These are phyloP conservation scores for Sporothrix dimorphospora DNA, from an alignment of 2,329 filamentous ascomycete species.

Conservation along the genomic window DNA sequence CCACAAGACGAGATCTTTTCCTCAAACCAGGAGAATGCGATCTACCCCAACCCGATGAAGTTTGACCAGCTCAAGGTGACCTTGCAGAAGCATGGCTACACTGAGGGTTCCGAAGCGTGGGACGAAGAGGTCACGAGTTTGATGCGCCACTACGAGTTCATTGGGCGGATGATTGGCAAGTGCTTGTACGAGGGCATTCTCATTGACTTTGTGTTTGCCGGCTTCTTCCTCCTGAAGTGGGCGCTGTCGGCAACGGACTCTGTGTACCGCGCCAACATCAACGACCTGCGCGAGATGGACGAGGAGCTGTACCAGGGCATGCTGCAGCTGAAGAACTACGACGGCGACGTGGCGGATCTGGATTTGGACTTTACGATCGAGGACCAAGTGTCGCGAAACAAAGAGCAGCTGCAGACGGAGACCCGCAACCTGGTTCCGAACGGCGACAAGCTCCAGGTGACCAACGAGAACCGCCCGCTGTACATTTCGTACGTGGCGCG, in stretches of 20 bases:
- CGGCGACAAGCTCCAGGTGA: slow-evolving; percentile 78
- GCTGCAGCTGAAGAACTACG: slow-evolving; percentile 79
- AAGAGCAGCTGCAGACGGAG: slow-evolving; percentile 59
- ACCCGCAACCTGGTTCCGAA: slow-evolving; percentile 76
- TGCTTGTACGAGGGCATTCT: slow-evolving; percentile 97
- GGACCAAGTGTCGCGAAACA: slow-evolving; percentile 61
- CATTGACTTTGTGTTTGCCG: slow-evolving; percentile 88
- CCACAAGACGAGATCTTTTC: slow-evolving; percentile 67
- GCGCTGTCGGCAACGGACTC: slow-evolving; percentile 65
- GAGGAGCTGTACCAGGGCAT: slow-evolving; percentile 89
- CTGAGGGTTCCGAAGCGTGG: slow-evolving; percentile 60
- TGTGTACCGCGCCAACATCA: slow-evolving; percentile 86
- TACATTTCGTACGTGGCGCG: slow-evolving; percentile 92
- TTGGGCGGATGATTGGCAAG: slow-evolving; percentile 91
- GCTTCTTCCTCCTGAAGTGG: slow-evolving; percentile 97
- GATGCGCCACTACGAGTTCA: slow-evolving; percentile 80
- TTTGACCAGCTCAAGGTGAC: slow-evolving; percentile 69
- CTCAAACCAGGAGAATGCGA: slow-evolving; percentile 80
- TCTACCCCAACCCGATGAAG: slow-evolving; percentile 84
- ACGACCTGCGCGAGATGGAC: slow-evolving; percentile 91
- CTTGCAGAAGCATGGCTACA: slow-evolving; percentile 55
- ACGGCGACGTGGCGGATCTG: slow-evolving; percentile 78
- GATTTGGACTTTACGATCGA: slow-evolving; percentile 87
- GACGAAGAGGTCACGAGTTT: slow-evolving; percentile 61
- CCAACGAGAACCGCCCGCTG: slow-evolving; percentile 88